A percentile compares a stretch with the other conserved stretches of the same genome.
phyloP scores from a whole-genome alignment of 306 rosid genomes.

The Quercus glauca region DNA sequence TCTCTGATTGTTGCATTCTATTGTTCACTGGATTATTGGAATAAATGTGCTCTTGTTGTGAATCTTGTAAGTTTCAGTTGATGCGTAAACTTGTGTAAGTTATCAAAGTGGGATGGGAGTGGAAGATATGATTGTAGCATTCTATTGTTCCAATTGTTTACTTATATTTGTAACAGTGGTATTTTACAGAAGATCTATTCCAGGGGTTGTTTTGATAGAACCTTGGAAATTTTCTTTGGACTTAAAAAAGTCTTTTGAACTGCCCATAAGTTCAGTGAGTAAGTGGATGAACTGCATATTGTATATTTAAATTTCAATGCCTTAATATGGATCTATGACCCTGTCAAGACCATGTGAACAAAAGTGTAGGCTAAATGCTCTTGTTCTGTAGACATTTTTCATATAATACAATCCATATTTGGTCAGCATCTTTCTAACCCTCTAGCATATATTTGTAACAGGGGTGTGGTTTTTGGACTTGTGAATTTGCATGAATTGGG shows the following conservation, averaged over 20 bases:
- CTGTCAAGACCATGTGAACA: background rate
- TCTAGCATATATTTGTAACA: constrained; percentile 25
- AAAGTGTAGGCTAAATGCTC: background rate
- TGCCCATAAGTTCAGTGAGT: background rate
- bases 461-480: constrained; percentile 72
- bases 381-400: constrained; percentile 9
- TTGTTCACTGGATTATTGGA: too few species aligned
- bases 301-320: background rate
- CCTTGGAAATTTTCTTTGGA: background rate
- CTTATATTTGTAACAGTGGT: background rate
- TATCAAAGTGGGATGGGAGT: too few species aligned
- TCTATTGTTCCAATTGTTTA: background rate
- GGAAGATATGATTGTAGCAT: too few species aligned
- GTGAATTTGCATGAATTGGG: constrained; percentile 87
- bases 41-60: too few species aligned
- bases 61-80: too few species aligned
- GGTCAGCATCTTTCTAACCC: constrained; percentile 9
- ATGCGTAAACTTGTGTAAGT: too few species aligned
- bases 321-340: background rate
- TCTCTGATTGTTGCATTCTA: too few species aligned
- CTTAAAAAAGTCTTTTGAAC: background rate
- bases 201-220: background rate
- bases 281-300: background rate
- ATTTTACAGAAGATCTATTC: background rate
- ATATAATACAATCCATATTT: background rate